Evolutionary conservation across 495 filamentous ascomycete species (phyloP).

Genomic region (Hypoxylon trugodes): DNA sequence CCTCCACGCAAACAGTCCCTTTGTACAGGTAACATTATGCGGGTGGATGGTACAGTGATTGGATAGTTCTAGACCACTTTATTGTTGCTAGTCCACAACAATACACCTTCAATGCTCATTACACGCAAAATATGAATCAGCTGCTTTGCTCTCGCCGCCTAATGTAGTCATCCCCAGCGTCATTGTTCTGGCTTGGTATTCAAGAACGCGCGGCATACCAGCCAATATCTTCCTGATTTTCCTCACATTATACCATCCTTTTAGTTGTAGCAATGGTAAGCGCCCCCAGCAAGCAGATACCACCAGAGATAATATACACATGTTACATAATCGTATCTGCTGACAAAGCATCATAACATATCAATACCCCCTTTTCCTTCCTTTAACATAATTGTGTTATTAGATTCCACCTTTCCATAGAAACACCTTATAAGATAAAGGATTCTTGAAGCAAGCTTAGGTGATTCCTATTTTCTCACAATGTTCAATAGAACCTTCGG

Average conservation of each 20-base stretch:
- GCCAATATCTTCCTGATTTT: conserved; percentile 1
- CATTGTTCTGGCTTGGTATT: conserved; percentile 18
- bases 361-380: background rate
- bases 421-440: too few relatives aligned
- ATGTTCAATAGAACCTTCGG: too few relatives aligned
- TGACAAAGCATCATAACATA: conserved; percentile 30
- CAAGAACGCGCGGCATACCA: conserved; percentile 33
- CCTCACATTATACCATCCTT: too few relatives aligned
- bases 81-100: background rate
- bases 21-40: conserved; percentile 20
- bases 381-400: background rate
- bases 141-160: conserved; percentile 6
- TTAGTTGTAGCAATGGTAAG: too few relatives aligned
- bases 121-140: conserved; percentile 7
- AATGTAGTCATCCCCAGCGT: conserved; percentile 17
- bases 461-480: too few relatives aligned
- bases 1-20: conserved; percentile 31
- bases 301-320: background rate
- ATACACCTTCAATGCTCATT: background rate
- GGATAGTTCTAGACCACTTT: conserved; percentile 5
- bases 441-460: too few relatives aligned
- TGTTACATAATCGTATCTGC: conserved; percentile 11
- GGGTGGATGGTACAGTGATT: conserved; percentile 5
- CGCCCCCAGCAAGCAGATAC: too few relatives aligned
- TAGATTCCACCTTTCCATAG: background rate